Evolutionary conservation across 352 stramenopile genomes (phyloP).

Genomic region (Pythium sp.): DNA sequence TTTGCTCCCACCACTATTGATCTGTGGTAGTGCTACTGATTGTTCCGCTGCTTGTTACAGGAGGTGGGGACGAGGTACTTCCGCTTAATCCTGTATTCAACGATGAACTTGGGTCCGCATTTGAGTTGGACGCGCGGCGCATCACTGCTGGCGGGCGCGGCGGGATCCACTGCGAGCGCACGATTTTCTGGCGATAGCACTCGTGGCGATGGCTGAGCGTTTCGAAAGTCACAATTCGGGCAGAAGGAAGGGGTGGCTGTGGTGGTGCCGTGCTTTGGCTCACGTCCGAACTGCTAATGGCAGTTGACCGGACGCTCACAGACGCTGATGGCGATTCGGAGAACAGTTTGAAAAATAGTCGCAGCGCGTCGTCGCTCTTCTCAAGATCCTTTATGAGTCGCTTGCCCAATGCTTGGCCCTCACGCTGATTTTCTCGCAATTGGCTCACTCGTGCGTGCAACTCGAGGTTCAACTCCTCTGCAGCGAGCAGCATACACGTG

Average conservation of each 20-base stretch:
- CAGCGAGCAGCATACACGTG: conserved; percentile 48
- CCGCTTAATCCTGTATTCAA: not conserved
- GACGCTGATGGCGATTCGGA: not conserved
- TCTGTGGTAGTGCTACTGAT: no score
- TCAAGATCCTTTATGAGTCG: conserved; percentile 37
- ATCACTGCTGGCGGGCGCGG: not conserved
- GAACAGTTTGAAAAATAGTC: conserved; percentile 38
- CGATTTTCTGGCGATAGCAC: conserved; percentile 41
- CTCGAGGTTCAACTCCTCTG: conserved; percentile 48
- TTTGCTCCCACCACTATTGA: no score
- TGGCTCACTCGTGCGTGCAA: conserved; percentile 42
- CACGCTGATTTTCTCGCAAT: conserved; percentile 16
- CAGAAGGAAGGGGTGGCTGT: not conserved
- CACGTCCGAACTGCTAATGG: not conserved
- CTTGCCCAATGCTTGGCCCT: conserved; percentile 18
- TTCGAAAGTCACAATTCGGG: conserved; percentile 21
- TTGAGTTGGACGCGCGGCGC: conserved; percentile 6
- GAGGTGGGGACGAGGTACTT: no score
- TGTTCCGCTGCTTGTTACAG: no score
- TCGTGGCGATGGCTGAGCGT: conserved; percentile 49
- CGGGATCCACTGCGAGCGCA: conserved; percentile 43
- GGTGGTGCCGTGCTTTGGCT: not conserved
- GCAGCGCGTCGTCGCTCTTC: conserved; percentile 49
- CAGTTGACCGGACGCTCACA: not conserved
- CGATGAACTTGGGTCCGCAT: not conserved